Evolutionary conservation across 805 yeast species (phyloP).

Genomic region (Saccharomycopsis fibuligera): DNA sequence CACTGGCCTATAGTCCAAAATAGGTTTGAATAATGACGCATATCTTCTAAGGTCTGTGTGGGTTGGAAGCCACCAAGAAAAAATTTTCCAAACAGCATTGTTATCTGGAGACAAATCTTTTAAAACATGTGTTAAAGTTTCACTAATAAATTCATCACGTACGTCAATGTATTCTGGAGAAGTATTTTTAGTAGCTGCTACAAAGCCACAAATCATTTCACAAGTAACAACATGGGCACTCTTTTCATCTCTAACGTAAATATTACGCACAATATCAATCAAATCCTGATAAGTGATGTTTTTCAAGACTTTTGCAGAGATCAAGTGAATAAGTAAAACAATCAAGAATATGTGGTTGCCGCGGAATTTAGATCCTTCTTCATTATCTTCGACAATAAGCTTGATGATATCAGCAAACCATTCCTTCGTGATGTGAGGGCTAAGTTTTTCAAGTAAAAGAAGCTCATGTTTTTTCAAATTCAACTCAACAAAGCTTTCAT

Average conservation of each 20-base stretch:
- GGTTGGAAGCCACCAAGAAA: slow-evolving; percentile 67
- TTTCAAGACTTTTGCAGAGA: slow-evolving; percentile 38
- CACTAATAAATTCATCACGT: slow-evolving; percentile 42
- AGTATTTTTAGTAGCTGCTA: slow-evolving; percentile 43
- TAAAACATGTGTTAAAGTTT: slow-evolving; percentile 41
- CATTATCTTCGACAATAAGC: slow-evolving; percentile 59
- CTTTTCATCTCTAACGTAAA: slow-evolving; percentile 62
- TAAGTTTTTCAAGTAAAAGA: slow-evolving; percentile 36
- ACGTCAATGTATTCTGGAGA: slow-evolving; percentile 27
- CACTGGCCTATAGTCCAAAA: slow-evolving; percentile 32
- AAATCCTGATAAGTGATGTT: slow-evolving; percentile 45
- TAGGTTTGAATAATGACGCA: slow-evolving; percentile 36
- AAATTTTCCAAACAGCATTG: slow-evolving; percentile 64
- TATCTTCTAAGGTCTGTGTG: slow-evolving; percentile 64
- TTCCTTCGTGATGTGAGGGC: slow-evolving; percentile 40
- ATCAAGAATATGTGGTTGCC: slow-evolving; percentile 57
- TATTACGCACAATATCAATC: slow-evolving; percentile 39
- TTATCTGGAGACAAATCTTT: slow-evolving; percentile 70
- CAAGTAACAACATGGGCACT: slow-evolving; percentile 68
- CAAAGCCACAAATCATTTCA: slow-evolving; percentile 62
- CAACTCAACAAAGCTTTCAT: slow-evolving; percentile 24
- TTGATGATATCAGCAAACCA: slow-evolving; percentile 53
- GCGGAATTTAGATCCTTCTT: slow-evolving; percentile 59
- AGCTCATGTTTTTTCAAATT: slow-evolving; percentile 38
- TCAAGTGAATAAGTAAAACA: slow-evolving; percentile 42